A percentile compares a stretch with the other conserved stretches of the same genome.
Evolutionary conservation across 495 filamentous ascomycete genomes (phyloP).

Genomic region (Hypoxylon fuscum): DNA sequence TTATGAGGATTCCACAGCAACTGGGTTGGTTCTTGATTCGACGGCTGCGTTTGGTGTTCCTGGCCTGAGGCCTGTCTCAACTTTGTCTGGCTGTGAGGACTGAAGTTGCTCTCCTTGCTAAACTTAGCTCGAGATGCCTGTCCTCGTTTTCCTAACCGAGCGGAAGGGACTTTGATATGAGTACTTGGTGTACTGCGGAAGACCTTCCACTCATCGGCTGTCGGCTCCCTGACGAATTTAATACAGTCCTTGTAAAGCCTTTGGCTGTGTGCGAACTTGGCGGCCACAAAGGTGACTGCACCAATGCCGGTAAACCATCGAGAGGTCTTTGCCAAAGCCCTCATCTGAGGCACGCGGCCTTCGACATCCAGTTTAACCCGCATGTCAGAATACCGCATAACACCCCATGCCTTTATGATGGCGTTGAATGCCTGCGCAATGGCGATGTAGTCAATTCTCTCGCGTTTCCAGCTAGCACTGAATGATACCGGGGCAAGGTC

Average conservation of each 20-base stretch:
- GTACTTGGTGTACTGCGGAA: slow-evolving; percentile 51
- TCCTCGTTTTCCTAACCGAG: slow-evolving; percentile 42
- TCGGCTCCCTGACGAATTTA: slow-evolving; percentile 78
- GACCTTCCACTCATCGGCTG: slow-evolving; percentile 67
- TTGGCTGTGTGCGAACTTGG: slow-evolving; percentile 55
- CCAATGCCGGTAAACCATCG: slow-evolving; percentile 76
- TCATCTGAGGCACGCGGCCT: slow-evolving; percentile 69
- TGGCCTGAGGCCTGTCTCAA: slow-evolving; percentile 5
- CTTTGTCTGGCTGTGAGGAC: slow-evolving; percentile 29
- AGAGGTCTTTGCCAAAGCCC: slow-evolving; percentile 71
- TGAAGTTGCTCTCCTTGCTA: slow-evolving; percentile 42
- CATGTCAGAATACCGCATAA: slow-evolving; percentile 66
- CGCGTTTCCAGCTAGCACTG: slow-evolving; percentile 59
- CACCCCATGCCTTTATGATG: slow-evolving; percentile 57
- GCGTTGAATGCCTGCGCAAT: slow-evolving; percentile 57
- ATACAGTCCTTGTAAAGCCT: slow-evolving; percentile 69
- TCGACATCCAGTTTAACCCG: slow-evolving; percentile 67
- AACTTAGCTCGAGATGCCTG: slow-evolving; percentile 43
- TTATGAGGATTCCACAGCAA: slow-evolving; percentile 54
- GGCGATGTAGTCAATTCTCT: slow-evolving; percentile 60
- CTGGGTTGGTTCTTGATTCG: slow-evolving; percentile 6
- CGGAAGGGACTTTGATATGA: slow-evolving; percentile 42
- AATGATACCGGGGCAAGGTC: slow-evolving; percentile 57
- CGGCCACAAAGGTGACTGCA: slow-evolving; percentile 73
- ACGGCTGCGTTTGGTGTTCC: background rate